Evolutionary conservation across 768 basidiomycete genomes (phyloP).

Genomic region (Boletus bicolor): DNA sequence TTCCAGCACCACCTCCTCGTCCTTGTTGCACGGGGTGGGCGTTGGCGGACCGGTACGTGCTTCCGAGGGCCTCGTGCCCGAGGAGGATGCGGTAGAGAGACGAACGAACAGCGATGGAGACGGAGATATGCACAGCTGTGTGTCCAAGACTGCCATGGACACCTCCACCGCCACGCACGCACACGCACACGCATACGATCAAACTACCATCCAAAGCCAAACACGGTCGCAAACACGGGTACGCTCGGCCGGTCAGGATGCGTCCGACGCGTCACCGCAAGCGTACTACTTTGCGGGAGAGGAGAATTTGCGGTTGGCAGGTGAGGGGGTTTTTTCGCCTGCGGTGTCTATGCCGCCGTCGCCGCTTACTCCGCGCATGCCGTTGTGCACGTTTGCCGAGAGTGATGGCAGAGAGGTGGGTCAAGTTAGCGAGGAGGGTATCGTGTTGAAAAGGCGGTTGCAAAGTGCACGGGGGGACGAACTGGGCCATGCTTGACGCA

Average conservation of each 20-base stretch:
- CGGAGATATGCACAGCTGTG: not conserved
- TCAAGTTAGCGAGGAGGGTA: constrained; percentile 10
- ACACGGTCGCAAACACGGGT: not conserved
- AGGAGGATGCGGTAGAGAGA: constrained; percentile 4
- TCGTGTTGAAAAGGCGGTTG: constrained; percentile 21
- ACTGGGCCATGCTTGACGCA: constrained; percentile 4
- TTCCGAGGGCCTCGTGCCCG: constrained; percentile 15
- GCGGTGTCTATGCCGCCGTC: constrained; percentile 64
- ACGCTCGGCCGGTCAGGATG: not conserved
- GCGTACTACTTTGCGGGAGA: constrained; percentile 54
- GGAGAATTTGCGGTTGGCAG: constrained; percentile 53
- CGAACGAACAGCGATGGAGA: not conserved
- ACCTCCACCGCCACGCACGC: not conserved
- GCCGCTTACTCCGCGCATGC: constrained; percentile 48
- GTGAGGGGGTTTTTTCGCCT: constrained; percentile 73
- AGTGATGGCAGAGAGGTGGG: constrained; percentile 8
- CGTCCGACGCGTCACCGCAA: constrained; percentile 28
- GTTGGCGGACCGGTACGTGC: not conserved
- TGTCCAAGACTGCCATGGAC: not conserved
- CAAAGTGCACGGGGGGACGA: constrained; percentile 5
- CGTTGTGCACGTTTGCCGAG: constrained; percentile 15
- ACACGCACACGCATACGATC: not conserved
- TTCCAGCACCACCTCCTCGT: not conserved
- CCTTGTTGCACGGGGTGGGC: not conserved
- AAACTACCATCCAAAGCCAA: not conserved